Percentiles rank a stretch among this genome's conserved stretches.
phyloP scores from a whole-genome alignment of 768 basidiomycete genomes.

The Xerocomus brunneocitrinus region DNA sequence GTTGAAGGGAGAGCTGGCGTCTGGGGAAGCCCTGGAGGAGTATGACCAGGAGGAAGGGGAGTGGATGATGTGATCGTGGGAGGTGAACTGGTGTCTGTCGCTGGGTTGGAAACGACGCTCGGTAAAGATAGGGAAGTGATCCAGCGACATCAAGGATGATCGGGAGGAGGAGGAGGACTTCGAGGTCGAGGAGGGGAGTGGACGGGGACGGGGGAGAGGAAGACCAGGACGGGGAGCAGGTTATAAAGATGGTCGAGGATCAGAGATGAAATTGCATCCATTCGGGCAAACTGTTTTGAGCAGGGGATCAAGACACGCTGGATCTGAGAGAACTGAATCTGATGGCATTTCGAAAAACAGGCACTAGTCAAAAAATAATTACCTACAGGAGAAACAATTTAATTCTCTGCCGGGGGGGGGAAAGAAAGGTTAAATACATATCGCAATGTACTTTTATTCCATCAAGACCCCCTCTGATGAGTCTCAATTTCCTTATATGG shows the following conservation, averaged over 20 bases:
- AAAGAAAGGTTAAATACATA: not conserved
- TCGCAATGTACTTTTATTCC: not conserved
- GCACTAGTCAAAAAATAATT: not conserved
- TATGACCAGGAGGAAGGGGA: slow-evolving; percentile 26
- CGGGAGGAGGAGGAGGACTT: not conserved
- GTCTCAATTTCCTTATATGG: slow-evolving; percentile 16
- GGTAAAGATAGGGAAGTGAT: slow-evolving; percentile 31
- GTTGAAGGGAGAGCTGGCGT: slow-evolving; percentile 11
- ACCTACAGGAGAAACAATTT: not conserved
- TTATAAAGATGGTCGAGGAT: slow-evolving; percentile 30
- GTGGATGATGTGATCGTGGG: slow-evolving; percentile 22
- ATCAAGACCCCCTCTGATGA: slow-evolving; percentile 4
- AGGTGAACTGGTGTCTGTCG: slow-evolving; percentile 18
- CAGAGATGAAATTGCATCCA: slow-evolving; percentile 22
- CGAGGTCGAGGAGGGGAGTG: not conserved
- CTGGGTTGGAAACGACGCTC: slow-evolving; percentile 30
- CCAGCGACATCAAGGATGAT: slow-evolving; percentile 27
- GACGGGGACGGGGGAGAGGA: slow-evolving; percentile 12
- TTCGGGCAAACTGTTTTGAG: slow-evolving; percentile 2
- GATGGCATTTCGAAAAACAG: slow-evolving; percentile 1
- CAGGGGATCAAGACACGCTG: not conserved
- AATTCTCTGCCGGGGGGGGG: not conserved
- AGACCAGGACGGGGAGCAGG: slow-evolving; percentile 4
- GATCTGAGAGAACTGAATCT: slow-evolving; percentile 27
- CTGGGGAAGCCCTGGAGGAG: slow-evolving; percentile 19